Evolutionary conservation across 1,139 yeast species (phyloP).

Genomic region (Meyerozyma elateridarum): DNA sequence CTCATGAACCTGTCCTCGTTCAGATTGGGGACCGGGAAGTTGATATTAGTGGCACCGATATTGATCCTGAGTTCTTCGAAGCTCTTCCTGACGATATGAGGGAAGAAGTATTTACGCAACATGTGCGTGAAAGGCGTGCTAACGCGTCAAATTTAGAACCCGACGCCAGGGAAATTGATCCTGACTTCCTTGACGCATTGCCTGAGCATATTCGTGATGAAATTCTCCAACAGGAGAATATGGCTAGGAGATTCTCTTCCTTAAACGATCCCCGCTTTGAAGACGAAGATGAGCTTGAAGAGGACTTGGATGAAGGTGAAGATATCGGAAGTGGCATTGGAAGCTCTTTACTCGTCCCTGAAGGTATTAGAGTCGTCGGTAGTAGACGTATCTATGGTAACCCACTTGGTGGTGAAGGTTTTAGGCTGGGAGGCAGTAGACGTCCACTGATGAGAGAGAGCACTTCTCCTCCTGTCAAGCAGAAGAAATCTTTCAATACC

Average conservation of each 20-base stretch:
- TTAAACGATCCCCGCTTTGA: conserved; percentile 19
- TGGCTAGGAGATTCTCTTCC: conserved; percentile 37
- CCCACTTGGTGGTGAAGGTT: not conserved
- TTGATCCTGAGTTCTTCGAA: conserved; percentile 85
- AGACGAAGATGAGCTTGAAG: conserved; percentile 16
- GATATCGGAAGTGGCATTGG: conserved; percentile 8
- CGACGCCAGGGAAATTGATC: conserved; percentile 63
- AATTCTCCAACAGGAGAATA: conserved; percentile 63
- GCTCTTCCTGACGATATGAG: conserved; percentile 93
- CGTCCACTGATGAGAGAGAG: conserved; percentile 1
- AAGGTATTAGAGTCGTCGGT: too few species aligned
- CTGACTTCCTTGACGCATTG: conserved; percentile 75
- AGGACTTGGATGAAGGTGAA: conserved; percentile 23
- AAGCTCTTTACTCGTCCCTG: not conserved
- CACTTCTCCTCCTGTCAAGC: not conserved
- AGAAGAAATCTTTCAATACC: conserved; percentile 37
- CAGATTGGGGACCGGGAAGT: conserved; percentile 75
- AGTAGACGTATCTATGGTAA: too few species aligned
- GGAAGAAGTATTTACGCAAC: conserved; percentile 88
- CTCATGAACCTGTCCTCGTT: conserved; percentile 56
- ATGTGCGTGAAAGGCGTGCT: conserved; percentile 62
- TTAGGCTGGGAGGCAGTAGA: not conserved
- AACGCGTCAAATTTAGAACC: conserved; percentile 45
- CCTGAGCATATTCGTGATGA: conserved; percentile 75
- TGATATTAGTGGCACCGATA: conserved; percentile 85